Evolutionary conservation across 225 moss, liverwort and hornwort genomes (phyloP), one percentile per base, ranked within the genome.

Genomic region (Pleurozium schreberi): DNA sequence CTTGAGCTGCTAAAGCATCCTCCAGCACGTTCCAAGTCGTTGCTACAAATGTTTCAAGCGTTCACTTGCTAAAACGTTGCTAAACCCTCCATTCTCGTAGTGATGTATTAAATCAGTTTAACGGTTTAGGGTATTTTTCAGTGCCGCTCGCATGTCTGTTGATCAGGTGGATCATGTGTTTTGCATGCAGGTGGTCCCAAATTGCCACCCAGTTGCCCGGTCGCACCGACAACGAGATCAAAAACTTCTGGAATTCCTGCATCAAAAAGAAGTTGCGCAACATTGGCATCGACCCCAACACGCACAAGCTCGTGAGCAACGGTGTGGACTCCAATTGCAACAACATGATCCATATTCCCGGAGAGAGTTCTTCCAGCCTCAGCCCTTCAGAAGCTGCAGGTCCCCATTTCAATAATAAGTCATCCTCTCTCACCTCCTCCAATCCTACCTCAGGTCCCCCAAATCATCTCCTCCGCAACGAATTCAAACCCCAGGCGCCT

Each of bases 171-270:
- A 74, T 82, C 83, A 83, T 88, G 52, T 52, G 53, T 26, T 75
- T 34, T 43, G 83, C 68, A 59, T 91, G 83, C 94, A 98, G 97
- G 84, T 98, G 98, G 98, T 98, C 98, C 68, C 96, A 97, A 82
- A 98, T 98, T 68, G 98, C 98, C 64, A 94, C 96, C 38, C 96
- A 96, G 88, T 91, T 98, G 42, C 98, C 98, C 2, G 98, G 98
- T 12, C 95, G 98, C 62, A 98, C 98, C 27, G 98, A 98, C 92
- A 98, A 98, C 90, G 98, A 98, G 88, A 98, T 98, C 3, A 98
- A 98, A 84, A 98, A 98, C 90, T 97, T 97, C 85, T 98, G 98
- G 98, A 98, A 98, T 84, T 98, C 98, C 8, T 98, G 97, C 93
- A 97, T 98, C 90, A 98, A 98, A 91, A 97, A 97, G 92, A 98